phyloP scores from a whole-genome alignment of 164 flowering plant genomes.

The Macadamia integrifolia region DNA sequence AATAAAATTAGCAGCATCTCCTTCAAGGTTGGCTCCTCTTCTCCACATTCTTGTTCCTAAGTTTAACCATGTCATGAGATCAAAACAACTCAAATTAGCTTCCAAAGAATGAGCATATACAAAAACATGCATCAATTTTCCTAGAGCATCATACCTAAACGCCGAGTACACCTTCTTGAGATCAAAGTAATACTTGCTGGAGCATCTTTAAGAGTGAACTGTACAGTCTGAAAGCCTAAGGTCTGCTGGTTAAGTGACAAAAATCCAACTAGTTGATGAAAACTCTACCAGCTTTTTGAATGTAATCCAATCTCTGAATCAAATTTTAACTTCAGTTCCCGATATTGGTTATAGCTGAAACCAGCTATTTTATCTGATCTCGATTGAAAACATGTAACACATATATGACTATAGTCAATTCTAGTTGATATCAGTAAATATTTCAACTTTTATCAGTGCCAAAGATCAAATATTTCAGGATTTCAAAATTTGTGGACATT shows the following conservation, averaged over 20 bases:
- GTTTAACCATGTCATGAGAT: conserved; percentile 10
- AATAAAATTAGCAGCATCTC: conserved; percentile 89
- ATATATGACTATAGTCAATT: no score
- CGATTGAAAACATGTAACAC: no score
- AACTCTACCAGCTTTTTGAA: neutral
- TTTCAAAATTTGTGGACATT: no score
- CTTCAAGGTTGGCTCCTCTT: conserved; percentile 95
- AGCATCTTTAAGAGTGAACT: conserved; percentile 50
- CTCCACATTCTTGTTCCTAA: conserved; percentile 99
- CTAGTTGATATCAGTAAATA: no score
- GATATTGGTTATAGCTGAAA: no score
- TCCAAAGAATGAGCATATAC: neutral
- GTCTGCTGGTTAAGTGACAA: conserved; percentile 40
- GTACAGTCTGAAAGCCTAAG: conserved; percentile 64
- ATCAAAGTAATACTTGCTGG: conserved; percentile 55
- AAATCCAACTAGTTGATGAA: neutral
- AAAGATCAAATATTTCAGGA: no score
- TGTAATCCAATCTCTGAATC: neutral
- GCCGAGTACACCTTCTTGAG: conserved; percentile 92
- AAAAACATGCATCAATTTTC: conserved; percentile 6
- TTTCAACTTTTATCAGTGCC: no score
- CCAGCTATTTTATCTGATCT: no score
- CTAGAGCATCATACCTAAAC: conserved; percentile 54
- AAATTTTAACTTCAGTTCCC: no score
- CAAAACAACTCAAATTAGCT: neutral